These are phyloP conservation scores for Collybia mongolica DNA, from an alignment of 768 basidiomycete species.

Conservation along the genomic window DNA sequence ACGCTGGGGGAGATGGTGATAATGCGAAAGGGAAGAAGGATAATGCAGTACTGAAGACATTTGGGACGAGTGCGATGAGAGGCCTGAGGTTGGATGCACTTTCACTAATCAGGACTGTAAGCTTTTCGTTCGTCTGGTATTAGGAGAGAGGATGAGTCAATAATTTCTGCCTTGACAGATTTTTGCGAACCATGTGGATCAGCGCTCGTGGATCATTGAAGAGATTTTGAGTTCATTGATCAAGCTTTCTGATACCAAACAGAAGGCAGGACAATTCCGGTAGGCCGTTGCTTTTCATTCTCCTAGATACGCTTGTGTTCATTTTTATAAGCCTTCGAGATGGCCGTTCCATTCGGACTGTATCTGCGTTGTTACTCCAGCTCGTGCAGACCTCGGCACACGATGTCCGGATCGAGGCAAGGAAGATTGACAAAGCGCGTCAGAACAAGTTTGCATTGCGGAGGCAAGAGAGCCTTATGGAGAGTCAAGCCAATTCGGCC, in stretches of 20 bases:
- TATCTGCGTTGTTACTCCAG: slow-evolving; percentile 90
- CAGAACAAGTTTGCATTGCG: slow-evolving; percentile 60
- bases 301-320: neutral
- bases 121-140: slow-evolving; percentile 22
- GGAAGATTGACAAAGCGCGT: slow-evolving; percentile 58
- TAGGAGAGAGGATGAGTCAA: neutral
- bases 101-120: slow-evolving; percentile 80
- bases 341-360: slow-evolving; percentile 88
- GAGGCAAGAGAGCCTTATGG: slow-evolving; percentile 60
- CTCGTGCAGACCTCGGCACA: slow-evolving; percentile 96
- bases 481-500: slow-evolving; percentile 32
- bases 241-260: slow-evolving; percentile 86
- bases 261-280: slow-evolving; percentile 89
- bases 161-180: slow-evolving; percentile 49
- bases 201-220: slow-evolving; percentile 97
- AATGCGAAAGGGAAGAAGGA: slow-evolving; percentile 60
- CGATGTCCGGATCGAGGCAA: slow-evolving; percentile 74
- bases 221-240: slow-evolving; percentile 90
- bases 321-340: slow-evolving; percentile 69
- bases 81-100: slow-evolving; percentile 80
- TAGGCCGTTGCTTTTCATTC: slow-evolving; percentile 29
- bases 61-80: slow-evolving; percentile 81
- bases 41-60: slow-evolving; percentile 57
- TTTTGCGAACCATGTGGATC: slow-evolving; percentile 87
- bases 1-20: slow-evolving; percentile 52